Conservation (phyloP, 2,329 filamentous ascomycete species). For the Phoma sp. region DNA sequence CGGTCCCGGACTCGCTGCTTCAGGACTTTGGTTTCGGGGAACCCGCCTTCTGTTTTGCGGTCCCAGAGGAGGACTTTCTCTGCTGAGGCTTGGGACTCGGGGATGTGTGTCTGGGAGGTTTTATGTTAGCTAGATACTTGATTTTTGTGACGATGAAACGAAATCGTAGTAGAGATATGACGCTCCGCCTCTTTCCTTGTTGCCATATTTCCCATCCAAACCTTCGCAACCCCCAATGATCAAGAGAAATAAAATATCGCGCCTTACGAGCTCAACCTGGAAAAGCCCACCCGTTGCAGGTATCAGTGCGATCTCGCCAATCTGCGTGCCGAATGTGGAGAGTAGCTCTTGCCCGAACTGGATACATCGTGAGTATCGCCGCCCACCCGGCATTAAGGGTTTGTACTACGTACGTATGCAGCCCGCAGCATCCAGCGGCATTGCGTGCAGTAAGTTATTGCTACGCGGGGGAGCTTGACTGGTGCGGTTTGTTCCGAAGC, state of each 20-base stretch:
- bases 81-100: constrained; percentile 29
- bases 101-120: constrained; percentile 6
- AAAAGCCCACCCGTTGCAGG: constrained; percentile 87
- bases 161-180: background rate
- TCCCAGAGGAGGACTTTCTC: constrained; percentile 77
- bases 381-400: no score
- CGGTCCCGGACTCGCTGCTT: constrained; percentile 84
- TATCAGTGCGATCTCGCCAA: constrained; percentile 87
- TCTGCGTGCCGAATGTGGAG: constrained; percentile 82
- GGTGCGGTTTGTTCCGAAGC: no score
- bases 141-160: no score
- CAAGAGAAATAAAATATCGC: background rate
- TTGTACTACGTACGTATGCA: constrained; percentile 68
- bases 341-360: constrained; percentile 95
- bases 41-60: constrained; percentile 82
- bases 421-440: constrained; percentile 91
- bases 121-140: no score
- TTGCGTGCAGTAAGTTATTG: constrained; percentile 92
- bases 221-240: background rate
- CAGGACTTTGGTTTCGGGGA: constrained; percentile 88
- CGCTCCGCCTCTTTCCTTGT: no score
- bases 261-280: constrained; percentile 66
- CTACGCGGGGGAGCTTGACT: constrained; percentile 69
- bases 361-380: background rate
- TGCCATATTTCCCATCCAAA: background rate